Evolutionary conservation across 129 eudicot species (phyloP).

Genomic region (Dittrichia graveolens): DNA sequence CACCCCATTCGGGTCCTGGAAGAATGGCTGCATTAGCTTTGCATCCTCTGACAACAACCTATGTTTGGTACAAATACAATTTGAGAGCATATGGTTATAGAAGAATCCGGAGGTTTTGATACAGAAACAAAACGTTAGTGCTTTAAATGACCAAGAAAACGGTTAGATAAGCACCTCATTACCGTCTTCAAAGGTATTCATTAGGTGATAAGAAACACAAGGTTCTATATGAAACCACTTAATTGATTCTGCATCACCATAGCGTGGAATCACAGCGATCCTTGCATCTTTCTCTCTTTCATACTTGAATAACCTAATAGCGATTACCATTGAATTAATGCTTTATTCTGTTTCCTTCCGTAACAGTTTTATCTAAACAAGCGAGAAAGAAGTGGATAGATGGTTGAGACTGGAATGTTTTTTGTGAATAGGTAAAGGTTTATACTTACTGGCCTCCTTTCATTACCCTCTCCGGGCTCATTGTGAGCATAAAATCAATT

Average conservation of each 20-base stretch:
- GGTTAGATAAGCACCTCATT: conserved; percentile 26
- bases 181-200: conserved; percentile 33
- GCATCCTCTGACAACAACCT: conserved; percentile 36
- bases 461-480: conserved; percentile 21
- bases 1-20: conserved; percentile 32
- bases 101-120: no score
- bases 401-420: no score
- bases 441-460: conserved; percentile 41
- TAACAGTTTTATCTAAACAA: no score
- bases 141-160: background rate
- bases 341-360: background rate
- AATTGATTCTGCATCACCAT: conserved; percentile 32
- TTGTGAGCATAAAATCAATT: conserved; percentile 30
- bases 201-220: conserved; percentile 22
- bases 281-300: conserved; percentile 28
- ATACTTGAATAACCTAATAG: conserved; percentile 22
- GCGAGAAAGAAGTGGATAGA: no score
- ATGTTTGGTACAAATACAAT: background rate
- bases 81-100: no score
- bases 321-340: background rate
- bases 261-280: conserved; percentile 38
- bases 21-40: conserved; percentile 14
- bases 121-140: background rate
- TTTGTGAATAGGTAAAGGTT: background rate
- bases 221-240: conserved; percentile 35